Base-by-base conservation (phyloP, 441 rosid species). In the Capsella rubella region DNA sequence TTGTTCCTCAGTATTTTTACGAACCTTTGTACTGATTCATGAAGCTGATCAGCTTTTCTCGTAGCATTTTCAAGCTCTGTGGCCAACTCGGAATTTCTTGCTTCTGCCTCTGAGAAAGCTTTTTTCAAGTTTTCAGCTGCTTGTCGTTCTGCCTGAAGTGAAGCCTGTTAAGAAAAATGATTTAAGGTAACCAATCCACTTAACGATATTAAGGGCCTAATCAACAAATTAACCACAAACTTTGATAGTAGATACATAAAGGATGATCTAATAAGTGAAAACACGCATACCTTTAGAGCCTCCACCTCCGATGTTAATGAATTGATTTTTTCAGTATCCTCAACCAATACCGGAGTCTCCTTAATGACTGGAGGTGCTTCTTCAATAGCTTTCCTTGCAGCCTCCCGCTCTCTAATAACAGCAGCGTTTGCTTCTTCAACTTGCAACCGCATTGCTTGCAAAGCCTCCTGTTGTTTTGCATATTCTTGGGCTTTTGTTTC, bases 11-110 rank as follows among this genome's bases (percentile, higher is more conserved):
- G 8, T 51, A 71, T 65, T 21, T 66, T 46, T 55, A 84, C 91
- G 78, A 75, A 96, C 99, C 99, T 96, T 82, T 96, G 99, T 45
- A 92, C 84, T 37, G 95, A 94, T 71, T 96, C 99, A 87, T 94
- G 99, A 82, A 96, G 93, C 76, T 93, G 98, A 64, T 89, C 97
- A 77, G 84, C 86, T 84, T 87, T 94, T 78, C 64, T 78, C 49
- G 85, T 90, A 62, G 97, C 79, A 73, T 84, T 91, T 84, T 87
- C 96, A 64, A 93, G 92, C 80, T 96, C 95, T 74, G 81, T 88
- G 32, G 77, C 82, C 79, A 94, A 83, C 82, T 87, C 94, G 47
- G 90, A 74, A 75, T 87, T 90, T 76, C 86, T 89, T 76, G 82
- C 84, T 85, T 90, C 94, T 53, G 87, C 89, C 73, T 84, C 88